Evolutionary conservation across 176 grass and related monocot genomes (phyloP).

Genomic region (Oropetium thomaeum): DNA sequence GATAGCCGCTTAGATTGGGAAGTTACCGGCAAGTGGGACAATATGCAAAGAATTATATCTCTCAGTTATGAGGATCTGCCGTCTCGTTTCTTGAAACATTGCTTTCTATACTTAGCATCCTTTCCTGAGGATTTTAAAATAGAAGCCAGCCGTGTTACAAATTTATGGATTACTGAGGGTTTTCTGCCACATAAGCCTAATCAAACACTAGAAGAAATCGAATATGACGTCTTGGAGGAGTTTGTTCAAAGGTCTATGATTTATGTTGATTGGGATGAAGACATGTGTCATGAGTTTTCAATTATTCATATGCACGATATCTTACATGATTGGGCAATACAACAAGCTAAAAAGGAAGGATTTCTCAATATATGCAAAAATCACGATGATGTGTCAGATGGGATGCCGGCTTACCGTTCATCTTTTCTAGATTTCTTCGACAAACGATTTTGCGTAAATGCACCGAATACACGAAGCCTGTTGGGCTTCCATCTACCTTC

Average conservation of each 20-base stretch:
- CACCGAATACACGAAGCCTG: neutral
- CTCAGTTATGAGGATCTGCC: neutral
- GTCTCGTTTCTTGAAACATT: neutral
- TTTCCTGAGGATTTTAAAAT: neutral
- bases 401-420: neutral
- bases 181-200: neutral
- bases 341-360: neutral
- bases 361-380: neutral
- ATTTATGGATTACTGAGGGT: neutral
- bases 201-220: neutral
- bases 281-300: no score
- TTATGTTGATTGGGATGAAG: neutral
- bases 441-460: neutral
- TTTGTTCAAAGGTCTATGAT: neutral
- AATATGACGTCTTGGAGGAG: neutral
- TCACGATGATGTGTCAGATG: neutral
- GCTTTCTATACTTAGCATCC: neutral
- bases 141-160: fast-evolving
- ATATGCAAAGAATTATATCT: neutral
- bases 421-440: neutral
- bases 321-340: neutral
- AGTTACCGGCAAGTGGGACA: neutral
- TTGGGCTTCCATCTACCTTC: neutral
- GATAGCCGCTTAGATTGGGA: neutral
- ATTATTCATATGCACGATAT: neutral